A percentile compares a stretch with the other conserved stretches of the same genome.
Conservation (phyloP, 306 rosid species). For the Dalbergia cochinchinensis region DNA sequence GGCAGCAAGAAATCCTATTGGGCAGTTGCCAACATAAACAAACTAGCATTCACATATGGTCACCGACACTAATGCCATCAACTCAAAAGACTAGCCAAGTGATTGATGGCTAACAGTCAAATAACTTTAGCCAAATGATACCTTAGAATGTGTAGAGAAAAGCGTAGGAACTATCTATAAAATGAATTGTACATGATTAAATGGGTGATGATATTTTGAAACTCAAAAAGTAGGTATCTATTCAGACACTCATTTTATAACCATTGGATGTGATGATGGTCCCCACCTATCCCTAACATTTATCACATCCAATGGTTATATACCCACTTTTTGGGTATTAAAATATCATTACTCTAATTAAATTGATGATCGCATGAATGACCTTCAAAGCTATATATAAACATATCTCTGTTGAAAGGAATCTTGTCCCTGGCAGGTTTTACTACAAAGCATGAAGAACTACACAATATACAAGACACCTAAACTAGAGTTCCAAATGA, state of each 20-base stretch:
- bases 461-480: constrained; percentile 56
- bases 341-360: no score
- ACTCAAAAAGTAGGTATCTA: no score
- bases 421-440: constrained; percentile 17
- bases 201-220: no score
- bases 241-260: no score
- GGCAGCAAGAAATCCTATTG: not conserved
- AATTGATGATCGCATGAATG: constrained; percentile 42
- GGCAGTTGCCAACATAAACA: not conserved
- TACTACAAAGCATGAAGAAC: constrained; percentile 36
- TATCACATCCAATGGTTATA: no score
- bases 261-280: no score
- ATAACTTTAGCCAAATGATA: no score
- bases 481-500: constrained; percentile 45
- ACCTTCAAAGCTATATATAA: constrained; percentile 28
- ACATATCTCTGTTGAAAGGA: constrained; percentile 43
- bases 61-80: constrained; percentile 7
- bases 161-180: constrained; percentile 30
- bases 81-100: not conserved
- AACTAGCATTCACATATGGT: not conserved
- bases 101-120: no score
- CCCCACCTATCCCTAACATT: no score
- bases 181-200: constrained; percentile 39
- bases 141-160: not conserved
- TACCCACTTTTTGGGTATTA: no score